Conservation (phyloP, 106 monocot species). For the Gastrodia elata region DNA sequence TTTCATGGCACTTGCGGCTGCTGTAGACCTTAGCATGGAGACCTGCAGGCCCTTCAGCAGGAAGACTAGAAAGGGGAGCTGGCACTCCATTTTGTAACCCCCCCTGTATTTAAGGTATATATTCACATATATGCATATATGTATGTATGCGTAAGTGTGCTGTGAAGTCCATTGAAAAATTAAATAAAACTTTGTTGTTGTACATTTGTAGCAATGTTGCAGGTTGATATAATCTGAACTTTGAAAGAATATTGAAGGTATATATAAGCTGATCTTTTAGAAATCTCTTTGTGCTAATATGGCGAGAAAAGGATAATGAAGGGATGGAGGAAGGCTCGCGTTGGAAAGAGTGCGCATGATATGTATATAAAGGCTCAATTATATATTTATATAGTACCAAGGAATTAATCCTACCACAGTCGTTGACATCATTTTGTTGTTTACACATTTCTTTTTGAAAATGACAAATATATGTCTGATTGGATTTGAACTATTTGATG, state of each 20-base stretch:
- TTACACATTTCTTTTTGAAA: no score
- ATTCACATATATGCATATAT: background rate
- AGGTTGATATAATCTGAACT: no score
- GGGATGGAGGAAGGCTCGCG: no score
- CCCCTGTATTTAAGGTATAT: background rate
- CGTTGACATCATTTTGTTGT: no score
- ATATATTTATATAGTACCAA: no score
- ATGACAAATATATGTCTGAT: no score
- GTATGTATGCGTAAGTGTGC: background rate
- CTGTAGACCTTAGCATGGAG: conserved; percentile 82
- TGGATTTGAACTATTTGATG: no score
- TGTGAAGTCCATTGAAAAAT: background rate
- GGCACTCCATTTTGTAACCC: conserved; percentile 26
- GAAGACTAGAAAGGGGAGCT: conserved; percentile 23
- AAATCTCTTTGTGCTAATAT: background rate
- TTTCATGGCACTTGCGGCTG: conserved; percentile 81
- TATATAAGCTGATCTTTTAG: background rate
- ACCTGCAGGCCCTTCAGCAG: conserved; percentile 72
- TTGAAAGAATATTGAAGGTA: background rate
- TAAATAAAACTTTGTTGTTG: background rate
- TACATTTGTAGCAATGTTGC: background rate
- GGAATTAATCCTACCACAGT: no score
- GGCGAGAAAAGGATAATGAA: background rate
- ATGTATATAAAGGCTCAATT: no score
- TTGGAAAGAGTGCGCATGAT: background rate